Base-by-base conservation (phyloP, 2,329 filamentous ascomycete species). In the Colletotrichum sojae region DNA sequence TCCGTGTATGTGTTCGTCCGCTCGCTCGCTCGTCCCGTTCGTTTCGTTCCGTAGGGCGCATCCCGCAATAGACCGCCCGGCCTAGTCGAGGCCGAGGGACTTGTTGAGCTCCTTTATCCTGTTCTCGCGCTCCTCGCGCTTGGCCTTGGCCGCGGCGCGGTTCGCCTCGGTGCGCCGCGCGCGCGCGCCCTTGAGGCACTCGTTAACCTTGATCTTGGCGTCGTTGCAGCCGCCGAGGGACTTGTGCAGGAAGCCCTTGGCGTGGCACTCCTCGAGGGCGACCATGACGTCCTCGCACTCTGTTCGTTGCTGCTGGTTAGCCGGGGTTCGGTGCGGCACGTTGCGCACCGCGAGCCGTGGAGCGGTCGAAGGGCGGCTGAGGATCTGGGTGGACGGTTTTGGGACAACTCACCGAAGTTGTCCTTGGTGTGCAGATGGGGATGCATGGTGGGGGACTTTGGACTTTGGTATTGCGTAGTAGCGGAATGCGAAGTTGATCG, bases 211-310 rank as follows among this genome's bases (percentile, higher is more conserved):
- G 49, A 89, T 86, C 81, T 99, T 99, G 71, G 92, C 88, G 48
- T 91, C 88, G 80, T 94, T 98, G 88, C 96, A 99, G 85, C 92
- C 94, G 65, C 96, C 96, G 71, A 94, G 84, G 2, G 93, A 91
- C 82, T 97, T 98, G 89, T 93, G 95, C 67, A 99, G 83, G 83
- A 99, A 99, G 63, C 96, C 96, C 69, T 88, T 89, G 39, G 93
- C 92, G 78, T 99, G 96, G 84, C 96, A 99, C 84, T 98, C 94
- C 77, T 98, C 96, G 74, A 99, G 93, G 55, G 93, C 92, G 58
- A 86, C 91, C 90, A 98, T 97, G 79, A 99, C 90, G 74, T 97
- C 94, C 81, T 95, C 94, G 88, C 96, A 99, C 77, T 92, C 96
- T 99, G 76, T 31, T 36, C 22, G 9, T 10, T 9, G 9, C 31